phyloP scores from a whole-genome alignment of 2,329 filamentous ascomycete species.

The Metarhizium anisopliae region DNA sequence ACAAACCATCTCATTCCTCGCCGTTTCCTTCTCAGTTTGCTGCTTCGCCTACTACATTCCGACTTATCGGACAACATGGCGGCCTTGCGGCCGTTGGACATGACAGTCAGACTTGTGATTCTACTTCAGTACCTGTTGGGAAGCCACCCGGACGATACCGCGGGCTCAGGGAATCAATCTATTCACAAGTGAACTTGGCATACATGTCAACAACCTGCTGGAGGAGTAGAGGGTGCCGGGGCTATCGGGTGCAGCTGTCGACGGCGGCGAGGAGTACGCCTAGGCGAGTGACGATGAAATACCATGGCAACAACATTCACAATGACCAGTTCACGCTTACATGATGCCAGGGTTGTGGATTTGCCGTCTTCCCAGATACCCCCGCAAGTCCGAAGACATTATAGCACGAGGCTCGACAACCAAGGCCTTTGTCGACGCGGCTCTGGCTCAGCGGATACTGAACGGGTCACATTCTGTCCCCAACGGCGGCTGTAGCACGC shows the following conservation, averaged over 20 bases:
- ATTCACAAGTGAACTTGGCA: not conserved
- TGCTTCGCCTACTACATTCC: too few relatives aligned
- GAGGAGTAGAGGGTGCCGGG: not conserved
- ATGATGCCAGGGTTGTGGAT: slow-evolving; percentile 17
- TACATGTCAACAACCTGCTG: not conserved
- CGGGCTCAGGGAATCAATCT: not conserved
- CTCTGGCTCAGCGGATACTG: slow-evolving; percentile 36
- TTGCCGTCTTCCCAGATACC: slow-evolving; percentile 25
- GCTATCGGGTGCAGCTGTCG: slow-evolving; percentile 14
- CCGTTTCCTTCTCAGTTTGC: too few relatives aligned
- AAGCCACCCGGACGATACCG: not conserved
- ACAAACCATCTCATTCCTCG: too few relatives aligned
- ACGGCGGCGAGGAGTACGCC: slow-evolving; percentile 14
- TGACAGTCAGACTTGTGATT: too few relatives aligned
- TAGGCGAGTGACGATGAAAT: slow-evolving; percentile 10
- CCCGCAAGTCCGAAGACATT: slow-evolving; percentile 36
- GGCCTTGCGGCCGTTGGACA: too few relatives aligned
- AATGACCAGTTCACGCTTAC: not conserved
- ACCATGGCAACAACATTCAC: not conserved
- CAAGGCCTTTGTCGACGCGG: slow-evolving; percentile 43
- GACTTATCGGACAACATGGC: too few relatives aligned
- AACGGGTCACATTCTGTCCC: not conserved
- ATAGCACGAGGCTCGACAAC: slow-evolving; percentile 41
- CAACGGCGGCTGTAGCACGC: slow-evolving; percentile 35
- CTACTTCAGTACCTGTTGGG: too few relatives aligned